Conservation (phyloP, 2,329 filamentous ascomycete genomes). For the Ascochyta clinopodiicola region DNA sequence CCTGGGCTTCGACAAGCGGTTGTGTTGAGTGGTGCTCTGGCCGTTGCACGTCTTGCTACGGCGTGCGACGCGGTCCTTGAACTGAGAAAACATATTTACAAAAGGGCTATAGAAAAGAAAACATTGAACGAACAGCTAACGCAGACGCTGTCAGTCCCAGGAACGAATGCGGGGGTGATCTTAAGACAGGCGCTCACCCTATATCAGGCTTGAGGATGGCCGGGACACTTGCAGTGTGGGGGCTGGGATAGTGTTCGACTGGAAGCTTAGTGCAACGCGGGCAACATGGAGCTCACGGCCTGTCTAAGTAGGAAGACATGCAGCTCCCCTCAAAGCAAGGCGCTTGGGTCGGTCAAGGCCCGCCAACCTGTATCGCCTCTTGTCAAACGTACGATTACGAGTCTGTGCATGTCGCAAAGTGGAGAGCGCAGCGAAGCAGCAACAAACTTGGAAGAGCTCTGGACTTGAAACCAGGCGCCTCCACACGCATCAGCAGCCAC, state of each 20-base stretch:
- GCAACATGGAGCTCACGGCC: slow-evolving; percentile 17
- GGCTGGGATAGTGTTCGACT: slow-evolving; percentile 16
- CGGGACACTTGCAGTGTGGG: slow-evolving; percentile 17
- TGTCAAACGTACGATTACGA: slow-evolving; percentile 25
- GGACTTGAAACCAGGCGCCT: slow-evolving; percentile 40
- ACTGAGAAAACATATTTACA: slow-evolving; percentile 31
- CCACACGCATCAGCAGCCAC: slow-evolving; percentile 24
- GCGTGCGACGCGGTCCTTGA: slow-evolving; percentile 18
- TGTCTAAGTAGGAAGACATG: slow-evolving; percentile 23
- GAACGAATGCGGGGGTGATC: not conserved
- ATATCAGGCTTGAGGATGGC: slow-evolving; percentile 15
- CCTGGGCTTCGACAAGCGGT: slow-evolving; percentile 46
- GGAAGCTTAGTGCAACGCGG: slow-evolving; percentile 21
- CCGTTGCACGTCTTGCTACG: slow-evolving; percentile 41
- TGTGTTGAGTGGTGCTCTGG: slow-evolving; percentile 32
- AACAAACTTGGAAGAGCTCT: slow-evolving; percentile 47
- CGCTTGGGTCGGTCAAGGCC: slow-evolving; percentile 22
- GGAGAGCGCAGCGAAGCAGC: slow-evolving; percentile 33
- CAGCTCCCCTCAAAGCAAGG: slow-evolving; percentile 21
- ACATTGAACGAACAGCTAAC: slow-evolving; percentile 23
- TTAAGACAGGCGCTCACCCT: slow-evolving; percentile 7
- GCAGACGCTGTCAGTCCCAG: not conserved
- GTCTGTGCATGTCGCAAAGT: slow-evolving; percentile 28
- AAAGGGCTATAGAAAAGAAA: slow-evolving; percentile 10
- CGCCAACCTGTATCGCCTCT: slow-evolving; percentile 19